Base-by-base conservation (phyloP, 2,329 filamentous ascomycete genomes). In the Bipolaris gigantea region DNA sequence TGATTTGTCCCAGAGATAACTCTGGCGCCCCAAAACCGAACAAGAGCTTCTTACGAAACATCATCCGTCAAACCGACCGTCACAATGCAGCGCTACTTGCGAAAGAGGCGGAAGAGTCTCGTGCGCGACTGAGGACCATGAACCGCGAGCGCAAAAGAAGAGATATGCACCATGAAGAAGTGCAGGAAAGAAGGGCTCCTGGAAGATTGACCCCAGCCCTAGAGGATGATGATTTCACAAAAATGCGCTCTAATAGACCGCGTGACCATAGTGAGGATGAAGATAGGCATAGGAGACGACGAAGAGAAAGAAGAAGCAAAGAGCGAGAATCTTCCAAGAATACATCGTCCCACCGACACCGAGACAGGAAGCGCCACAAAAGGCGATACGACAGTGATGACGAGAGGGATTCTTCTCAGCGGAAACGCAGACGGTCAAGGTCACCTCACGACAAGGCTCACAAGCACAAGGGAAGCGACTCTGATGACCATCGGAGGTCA, bases 51-150 rank as follows among this genome's bases (percentile, higher is more conserved):
- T 78, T 99, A 38, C 87, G 87, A 53, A 89, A 94, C 66, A 89
- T 97, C 52, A 90, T 99, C 57, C 89, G 88, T 59, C 89, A 94
- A 62, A 95, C 91, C 8, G 89, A 95, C 65, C 88, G 76, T 49
- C 93, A 99, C 76, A 99, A 99, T 81, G 86, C 89, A 21, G 89
- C 90, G 0, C 80, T 97, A 27, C 84, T 91, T 16, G 90, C 89
- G 0, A 95, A 88, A 68, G 93, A 97, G 73, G 86, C 87, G 23
- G 85, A 89, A 43, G 92, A 97, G 61, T 86, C 91, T 0, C 82
- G 82, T 57, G 85, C 85, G 4, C 85, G 90, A 18, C 81, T 96
- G 50, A 83, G 83, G 39, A 43, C 55, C n/a, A 64, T 75, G 59
- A 57, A 71, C 39, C 47, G 57, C 13, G 60, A 57, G 16, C 59